Base-by-base conservation (phyloP, 257 asterid genomes). In the Rhazya stricta region DNA sequence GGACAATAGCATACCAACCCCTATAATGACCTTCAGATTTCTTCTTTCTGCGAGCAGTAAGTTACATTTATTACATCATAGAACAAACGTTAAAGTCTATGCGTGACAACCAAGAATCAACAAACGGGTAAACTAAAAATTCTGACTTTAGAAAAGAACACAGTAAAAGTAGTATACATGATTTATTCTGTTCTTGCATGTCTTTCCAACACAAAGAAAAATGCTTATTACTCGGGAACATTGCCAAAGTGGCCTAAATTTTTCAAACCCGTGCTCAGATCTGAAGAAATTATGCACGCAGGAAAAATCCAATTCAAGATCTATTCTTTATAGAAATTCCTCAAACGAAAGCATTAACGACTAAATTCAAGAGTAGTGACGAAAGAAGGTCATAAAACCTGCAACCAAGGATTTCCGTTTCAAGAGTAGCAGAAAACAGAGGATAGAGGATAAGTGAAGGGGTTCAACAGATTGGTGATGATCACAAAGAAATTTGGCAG, bases 81-180 rank as follows among this genome's bases (percentile, higher is more conserved):
- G 36, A 39, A 69, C 69, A 51, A 43, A 56, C 3, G 32, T 6
- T 41, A 72, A 46, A 36, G 74, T 12, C 41, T 70, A 41, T 66
- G 76, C 86, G 81, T 77, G 86, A 67, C 72, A 79, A 63, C 72
- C 82, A 76, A 83, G 85, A 72, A 36, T 54, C 57, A 80, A 42
- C 45, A 69, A 43, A 71, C 48, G 48, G 65, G 73, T 62, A 36
- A 5, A 36, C 30, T 12, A 42, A n/a, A 37, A 43, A 73, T 75
- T 62, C 79, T 30, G 61, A 39, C 74, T 30, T 74, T 18, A 71
- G 32, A 15, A 34, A 63, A 77, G 37, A 78, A 39, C 15, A 53
- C 50, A 27, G 39, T 0, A 45, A 43, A 71, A 71, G 34, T 13
- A 19, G n/a, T 39, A 21, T 12, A 25, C 57, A 46, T 46, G 15